phyloP scores from a whole-genome alignment of 2,329 filamentous ascomycete species.

The Elsinoe australis region DNA sequence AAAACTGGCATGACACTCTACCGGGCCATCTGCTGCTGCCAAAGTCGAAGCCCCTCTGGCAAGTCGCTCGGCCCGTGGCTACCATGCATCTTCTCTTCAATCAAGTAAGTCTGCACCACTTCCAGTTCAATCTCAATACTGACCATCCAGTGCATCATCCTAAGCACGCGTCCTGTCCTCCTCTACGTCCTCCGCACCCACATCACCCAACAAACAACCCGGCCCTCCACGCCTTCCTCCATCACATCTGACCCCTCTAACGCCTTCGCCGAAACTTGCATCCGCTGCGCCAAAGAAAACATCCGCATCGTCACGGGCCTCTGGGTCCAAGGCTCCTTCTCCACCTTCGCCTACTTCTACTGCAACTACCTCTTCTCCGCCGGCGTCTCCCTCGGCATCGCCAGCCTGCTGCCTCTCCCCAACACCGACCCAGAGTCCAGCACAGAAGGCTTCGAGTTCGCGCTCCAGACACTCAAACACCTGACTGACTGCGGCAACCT shows the following conservation, averaged over 20 bases:
- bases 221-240: conserved; percentile 11
- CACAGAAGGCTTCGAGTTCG: conserved; percentile 36
- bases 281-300: conserved; percentile 41
- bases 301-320: conserved; percentile 37
- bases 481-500: conserved; percentile 37
- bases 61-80: conserved; percentile 25
- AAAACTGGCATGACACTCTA: conserved; percentile 33
- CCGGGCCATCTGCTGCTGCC: conserved; percentile 30
- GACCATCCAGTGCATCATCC: too few species aligned
- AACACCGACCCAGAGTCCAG: conserved; percentile 29
- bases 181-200: conserved; percentile 28
- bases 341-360: conserved; percentile 43
- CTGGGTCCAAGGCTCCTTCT: conserved; percentile 43
- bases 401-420: conserved; percentile 33
- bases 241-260: conserved; percentile 18
- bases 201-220: too few species aligned
- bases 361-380: conserved; percentile 44
- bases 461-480: conserved; percentile 34
- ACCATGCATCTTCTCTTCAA: conserved; percentile 34
- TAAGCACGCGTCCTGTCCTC: conserved; percentile 31
- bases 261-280: conserved; percentile 32
- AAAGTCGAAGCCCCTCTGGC: conserved; percentile 23
- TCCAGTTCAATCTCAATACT: too few species aligned
- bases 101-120: too few species aligned
- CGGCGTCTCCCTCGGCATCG: conserved; percentile 39